These are phyloP conservation scores for Debaryomyces castellii DNA, from an alignment of 805 yeast species.

Conservation along the genomic window DNA sequence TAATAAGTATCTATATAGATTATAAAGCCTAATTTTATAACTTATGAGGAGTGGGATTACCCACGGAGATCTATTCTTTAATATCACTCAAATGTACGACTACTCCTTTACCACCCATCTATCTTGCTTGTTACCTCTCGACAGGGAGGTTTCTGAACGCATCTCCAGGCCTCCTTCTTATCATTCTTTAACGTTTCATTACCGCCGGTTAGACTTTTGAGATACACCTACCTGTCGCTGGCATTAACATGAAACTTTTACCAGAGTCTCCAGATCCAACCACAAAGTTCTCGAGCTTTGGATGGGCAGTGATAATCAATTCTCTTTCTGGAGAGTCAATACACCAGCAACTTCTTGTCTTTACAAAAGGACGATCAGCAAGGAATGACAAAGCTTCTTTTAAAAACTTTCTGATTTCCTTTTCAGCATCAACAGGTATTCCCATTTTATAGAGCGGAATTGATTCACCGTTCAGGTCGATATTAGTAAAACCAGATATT, in stretches of 20 bases:
- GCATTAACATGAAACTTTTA: slow-evolving; percentile 37
- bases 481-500: slow-evolving; percentile 37
- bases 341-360: slow-evolving; percentile 34
- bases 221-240: slow-evolving; percentile 31
- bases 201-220: slow-evolving; percentile 47
- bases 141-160: slow-evolving; percentile 6
- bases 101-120: slow-evolving; percentile 7
- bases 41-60: not conserved
- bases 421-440: slow-evolving; percentile 30
- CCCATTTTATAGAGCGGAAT: slow-evolving; percentile 25
- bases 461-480: slow-evolving; percentile 12
- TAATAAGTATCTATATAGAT: not conserved
- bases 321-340: slow-evolving; percentile 35
- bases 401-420: slow-evolving; percentile 28
- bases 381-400: slow-evolving; percentile 30
- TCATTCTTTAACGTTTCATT: slow-evolving; percentile 18
- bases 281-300: slow-evolving; percentile 21
- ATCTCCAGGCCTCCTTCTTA: slow-evolving; percentile 12
- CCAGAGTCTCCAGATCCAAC: slow-evolving; percentile 35
- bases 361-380: slow-evolving; percentile 24
- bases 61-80: slow-evolving; percentile 5
- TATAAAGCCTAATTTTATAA: not conserved
- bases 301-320: slow-evolving; percentile 28
- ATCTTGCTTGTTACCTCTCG: slow-evolving; percentile 1
- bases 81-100: slow-evolving; percentile 5